Evolutionary conservation across 257 asterid genomes (phyloP), one percentile per base, ranked within the genome.

Genomic region (Nyctanthes arbortristis): DNA sequence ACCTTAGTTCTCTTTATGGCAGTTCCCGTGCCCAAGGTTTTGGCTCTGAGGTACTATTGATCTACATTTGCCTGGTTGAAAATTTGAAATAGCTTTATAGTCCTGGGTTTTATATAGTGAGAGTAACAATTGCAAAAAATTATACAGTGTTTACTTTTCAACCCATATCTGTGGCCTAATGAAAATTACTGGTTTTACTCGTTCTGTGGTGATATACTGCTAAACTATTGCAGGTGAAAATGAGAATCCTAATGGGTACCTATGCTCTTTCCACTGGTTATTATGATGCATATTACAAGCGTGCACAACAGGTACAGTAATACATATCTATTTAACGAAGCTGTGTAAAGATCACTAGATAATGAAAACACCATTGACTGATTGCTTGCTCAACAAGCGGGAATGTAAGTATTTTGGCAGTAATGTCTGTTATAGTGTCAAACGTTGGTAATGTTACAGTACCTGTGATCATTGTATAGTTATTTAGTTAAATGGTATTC

Each of bases 221-320:
- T 55, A 73, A 60, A 25, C 39, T 56, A 7, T 74, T 68, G 4
- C 88, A 94, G 99, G 99, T 94, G 27, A 94, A 94, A 78, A 85
- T 90, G 92, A 87, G 99, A 80, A 89, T 91, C 72, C 80, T 94
- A 65, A 94, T 89, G 97, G 99, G 99, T 65, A 89, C 99, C 67
- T 94, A 94, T 80, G 99, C 97, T 40, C 95, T 94, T 68, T 94
- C 99, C 18, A 95, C 97, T 82, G 99, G 99, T 72, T 94, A 94
- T 76, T 94, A 91, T 78, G 97, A 94, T 84, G 99, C 97, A 54
- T 91, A 81, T 80, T 94, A 94, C 93, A 94, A 94, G 84, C 90
- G 93, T 49, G 99, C 99, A 27, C 97, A 88, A 70, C 97, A 94
- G 97, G 99, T 93, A 63, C 73, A 65, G 29, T 54, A 56, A 59